Base-by-base conservation (phyloP, 2,329 filamentous ascomycete genomes). In the Huntiella bhutanensis region DNA sequence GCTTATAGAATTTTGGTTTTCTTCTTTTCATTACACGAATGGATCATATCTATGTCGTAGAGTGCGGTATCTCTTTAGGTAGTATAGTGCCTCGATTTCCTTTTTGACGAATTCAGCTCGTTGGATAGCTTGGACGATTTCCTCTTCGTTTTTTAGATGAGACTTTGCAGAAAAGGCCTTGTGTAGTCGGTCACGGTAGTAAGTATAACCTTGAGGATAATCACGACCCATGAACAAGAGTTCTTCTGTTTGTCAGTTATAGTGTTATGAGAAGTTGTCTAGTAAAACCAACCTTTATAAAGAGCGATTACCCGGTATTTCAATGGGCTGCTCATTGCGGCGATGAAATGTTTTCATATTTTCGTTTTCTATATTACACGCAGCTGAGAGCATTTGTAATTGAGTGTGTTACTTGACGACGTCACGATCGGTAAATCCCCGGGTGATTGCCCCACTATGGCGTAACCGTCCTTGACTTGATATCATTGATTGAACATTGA, bases 61-160 rank as follows among this genome's bases (percentile, higher is more conserved):
- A 19, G 83, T 77, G 54, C 88, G 79, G 65, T 95, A 95, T 59
- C 82, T 75, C 67, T 92, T 94, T 56, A 95, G 68, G 65, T 91
- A 93, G 62, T 93, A 95, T 83, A 96, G 60, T 13, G 86, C 80
- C 64, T 95, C 87, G 51, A 96, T 84, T 60, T 95, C 88, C 70
- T 92, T 95, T 62, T 84, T 92, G 3, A 96, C 85, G 61, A 82
- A 95, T 53, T 92, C 75, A 0, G 86, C 88, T 50, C 80, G 70
- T 36, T 73, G 69, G 47, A 98, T 84, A 0, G 77, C 82, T 50
- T 77, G 70, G 37, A 69, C 70, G 43, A 98, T 95, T 55, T 83
- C 70, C 5, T 71, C 73, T 51, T 88, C 80, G 53, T 91, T 77
- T 2, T 66, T 69, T 49, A 94, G 58, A 36, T 69, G 62, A 2